Base-by-base conservation (phyloP, 495 filamentous ascomycete genomes). In the Cladorrhinum samala region DNA sequence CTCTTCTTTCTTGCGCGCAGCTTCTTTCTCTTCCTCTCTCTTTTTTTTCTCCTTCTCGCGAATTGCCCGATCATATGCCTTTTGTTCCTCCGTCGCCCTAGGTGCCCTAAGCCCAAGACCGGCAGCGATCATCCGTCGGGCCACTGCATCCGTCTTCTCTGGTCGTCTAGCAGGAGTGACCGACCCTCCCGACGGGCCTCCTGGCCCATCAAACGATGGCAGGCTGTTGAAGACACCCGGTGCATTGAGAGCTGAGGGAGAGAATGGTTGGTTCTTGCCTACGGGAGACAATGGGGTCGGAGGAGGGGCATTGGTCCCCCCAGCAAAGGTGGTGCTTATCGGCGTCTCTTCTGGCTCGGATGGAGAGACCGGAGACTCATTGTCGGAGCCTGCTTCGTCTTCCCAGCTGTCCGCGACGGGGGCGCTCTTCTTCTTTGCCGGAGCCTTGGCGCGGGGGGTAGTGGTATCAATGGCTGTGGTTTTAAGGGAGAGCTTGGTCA, bases 91-190 rank as follows among this genome's bases (percentile, higher is more conserved):
- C 9, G 87, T 96, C 64, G 79, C 77, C 74, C 81, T 86, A 24
- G 87, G 88, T 30, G 88, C 81, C 54, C 82, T 80, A 38, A 97
- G 81, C 3, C 93, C 93, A 60, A 98, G 72, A 5, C 86, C 93
- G 19, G 83, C 88, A 0, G 91, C 89, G 64, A 98, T 96, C 83
- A 98, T 76, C 57, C 93, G 77, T 51, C 86, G 80, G 21, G 93
- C 93, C 40, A 92, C 89, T 2, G 91, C 89, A 54, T 91, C 93
- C 53, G 91, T 91, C 71, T 93, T 98, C 71, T 94, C 91, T 0
- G 90, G 93, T 50, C 91, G 67, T 41, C 72, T 68, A 17, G 58
- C 58, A 27, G 55, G 46, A 6, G 41, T 11, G 24, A 53, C 2
- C 2, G 49, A 36, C 0, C 21, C 6, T 16, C 6, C 11, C 5